Evolutionary conservation across 2,329 filamentous ascomycete species (phyloP).

Genomic region (Rugonectria rugulosa): DNA sequence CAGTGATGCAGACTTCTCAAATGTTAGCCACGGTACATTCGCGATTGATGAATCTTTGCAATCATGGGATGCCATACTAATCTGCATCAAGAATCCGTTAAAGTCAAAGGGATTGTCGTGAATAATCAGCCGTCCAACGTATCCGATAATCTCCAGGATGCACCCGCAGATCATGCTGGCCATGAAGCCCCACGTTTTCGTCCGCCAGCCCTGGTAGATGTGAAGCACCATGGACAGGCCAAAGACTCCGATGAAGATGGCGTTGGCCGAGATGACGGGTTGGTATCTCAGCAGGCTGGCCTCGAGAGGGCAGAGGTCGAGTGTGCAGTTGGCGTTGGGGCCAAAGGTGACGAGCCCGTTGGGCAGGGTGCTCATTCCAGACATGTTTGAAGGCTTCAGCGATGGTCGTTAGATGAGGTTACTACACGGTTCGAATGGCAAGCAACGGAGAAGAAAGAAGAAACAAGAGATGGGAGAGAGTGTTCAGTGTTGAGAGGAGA

Average conservation of each 20-base stretch:
- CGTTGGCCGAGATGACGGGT: conserved; percentile 31
- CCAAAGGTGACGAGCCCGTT: conserved; percentile 35
- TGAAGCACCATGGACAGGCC: conserved; percentile 28
- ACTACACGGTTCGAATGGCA: not conserved
- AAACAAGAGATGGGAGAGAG: not conserved
- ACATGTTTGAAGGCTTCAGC: conserved; percentile 5
- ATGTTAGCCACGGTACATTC: conserved; percentile 8
- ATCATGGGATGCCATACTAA: no score
- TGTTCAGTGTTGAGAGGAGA: not conserved
- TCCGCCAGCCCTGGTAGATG: conserved; percentile 29
- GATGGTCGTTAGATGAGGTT: not conserved
- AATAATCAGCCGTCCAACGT: conserved; percentile 64
- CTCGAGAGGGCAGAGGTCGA: conserved; percentile 35
- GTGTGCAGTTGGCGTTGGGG: conserved; percentile 35
- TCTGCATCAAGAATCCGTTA: conserved; percentile 69
- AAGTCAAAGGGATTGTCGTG: conserved; percentile 64
- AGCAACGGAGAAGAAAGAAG: not conserved
- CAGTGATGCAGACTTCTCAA: conserved; percentile 41
- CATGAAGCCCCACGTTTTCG: conserved; percentile 49
- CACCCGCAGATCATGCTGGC: conserved; percentile 61
- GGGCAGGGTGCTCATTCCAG: conserved; percentile 23
- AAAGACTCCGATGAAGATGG: conserved; percentile 31
- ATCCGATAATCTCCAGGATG: conserved; percentile 66
- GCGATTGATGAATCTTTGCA: no score
- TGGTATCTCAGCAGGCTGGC: conserved; percentile 34